Percentiles rank a stretch among this genome's conserved stretches.
Conservation (phyloP, 768 basidiomycete genomes). For the Rhodotorula diobovata region DNA sequence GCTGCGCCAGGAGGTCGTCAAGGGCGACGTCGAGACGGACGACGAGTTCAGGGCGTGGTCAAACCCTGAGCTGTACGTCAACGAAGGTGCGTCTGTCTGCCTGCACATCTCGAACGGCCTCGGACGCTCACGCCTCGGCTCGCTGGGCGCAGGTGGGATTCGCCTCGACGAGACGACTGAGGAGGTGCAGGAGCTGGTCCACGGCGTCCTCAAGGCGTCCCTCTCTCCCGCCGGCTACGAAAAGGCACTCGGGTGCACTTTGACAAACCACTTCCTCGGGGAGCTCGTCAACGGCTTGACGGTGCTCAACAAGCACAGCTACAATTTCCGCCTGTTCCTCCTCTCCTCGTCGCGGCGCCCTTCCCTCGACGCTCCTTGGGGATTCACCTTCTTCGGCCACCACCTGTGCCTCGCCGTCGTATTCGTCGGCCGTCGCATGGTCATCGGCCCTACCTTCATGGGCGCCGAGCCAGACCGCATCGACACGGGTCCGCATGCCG, state of each 20-base stretch:
- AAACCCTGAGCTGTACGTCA: slow-evolving; percentile 44
- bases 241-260: slow-evolving; percentile 42
- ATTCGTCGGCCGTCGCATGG: slow-evolving; percentile 43
- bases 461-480: slow-evolving; percentile 46
- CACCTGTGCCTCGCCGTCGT: slow-evolving; percentile 45
- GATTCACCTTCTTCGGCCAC: slow-evolving; percentile 45
- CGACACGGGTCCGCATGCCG: slow-evolving; percentile 42
- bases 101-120: no score
- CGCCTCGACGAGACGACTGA: slow-evolving; percentile 42
- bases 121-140: no score
- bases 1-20: slow-evolving; percentile 28
- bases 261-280: slow-evolving; percentile 45
- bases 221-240: slow-evolving; percentile 42
- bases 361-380: slow-evolving; percentile 40
- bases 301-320: slow-evolving; percentile 44
- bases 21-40: slow-evolving; percentile 36
- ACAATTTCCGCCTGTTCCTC: slow-evolving; percentile 43
- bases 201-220: slow-evolving; percentile 40
- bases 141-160: slow-evolving; percentile 42
- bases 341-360: slow-evolving; percentile 11
- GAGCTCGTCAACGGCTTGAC: slow-evolving; percentile 41
- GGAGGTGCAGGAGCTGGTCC: slow-evolving; percentile 36
- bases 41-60: slow-evolving; percentile 40
- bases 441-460: slow-evolving; percentile 44
- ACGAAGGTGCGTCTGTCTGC: slow-evolving; percentile 31